Evolutionary conservation across 1,139 yeast species (phyloP).

Genomic region (Yamadazyma spencermartinsiae): DNA sequence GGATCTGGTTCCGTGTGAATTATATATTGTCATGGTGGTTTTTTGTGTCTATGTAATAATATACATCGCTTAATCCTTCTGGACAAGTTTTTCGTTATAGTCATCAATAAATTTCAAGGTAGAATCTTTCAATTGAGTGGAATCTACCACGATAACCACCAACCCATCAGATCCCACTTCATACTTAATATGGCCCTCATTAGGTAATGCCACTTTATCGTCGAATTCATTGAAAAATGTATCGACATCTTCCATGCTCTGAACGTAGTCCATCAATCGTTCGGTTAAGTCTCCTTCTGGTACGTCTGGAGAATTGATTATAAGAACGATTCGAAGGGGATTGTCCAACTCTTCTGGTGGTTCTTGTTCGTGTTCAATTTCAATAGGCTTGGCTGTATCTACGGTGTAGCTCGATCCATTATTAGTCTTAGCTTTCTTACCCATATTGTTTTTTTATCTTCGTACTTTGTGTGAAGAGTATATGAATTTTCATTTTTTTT

Average conservation of each 20-base stretch:
- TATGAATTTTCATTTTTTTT: too few relatives aligned
- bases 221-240: constrained; percentile 64
- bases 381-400: constrained; percentile 7
- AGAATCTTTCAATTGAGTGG: constrained; percentile 27
- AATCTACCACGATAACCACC: constrained; percentile 58
- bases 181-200: constrained; percentile 65
- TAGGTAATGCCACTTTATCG: constrained; percentile 59
- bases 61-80: neutral
- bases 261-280: constrained; percentile 44
- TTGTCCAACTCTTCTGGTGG: constrained; percentile 40
- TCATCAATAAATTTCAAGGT: constrained; percentile 41
- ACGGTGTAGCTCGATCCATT: constrained; percentile 13
- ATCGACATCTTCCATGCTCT: constrained; percentile 52
- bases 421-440: constrained; percentile 22
- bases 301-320: constrained; percentile 35
- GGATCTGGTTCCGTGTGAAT: neutral
- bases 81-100: constrained; percentile 19
- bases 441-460: constrained; percentile 13
- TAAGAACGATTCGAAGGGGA: constrained; percentile 42
- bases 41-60: neutral
- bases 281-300: constrained; percentile 52
- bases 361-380: constrained; percentile 12
- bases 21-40: neutral
- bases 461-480: too few relatives aligned
- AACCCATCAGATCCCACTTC: constrained; percentile 74